Percentiles rank a stretch among this genome's conserved stretches.
phyloP scores from a whole-genome alignment of 257 asterid species.

The Solanum corneliomulleri region DNA sequence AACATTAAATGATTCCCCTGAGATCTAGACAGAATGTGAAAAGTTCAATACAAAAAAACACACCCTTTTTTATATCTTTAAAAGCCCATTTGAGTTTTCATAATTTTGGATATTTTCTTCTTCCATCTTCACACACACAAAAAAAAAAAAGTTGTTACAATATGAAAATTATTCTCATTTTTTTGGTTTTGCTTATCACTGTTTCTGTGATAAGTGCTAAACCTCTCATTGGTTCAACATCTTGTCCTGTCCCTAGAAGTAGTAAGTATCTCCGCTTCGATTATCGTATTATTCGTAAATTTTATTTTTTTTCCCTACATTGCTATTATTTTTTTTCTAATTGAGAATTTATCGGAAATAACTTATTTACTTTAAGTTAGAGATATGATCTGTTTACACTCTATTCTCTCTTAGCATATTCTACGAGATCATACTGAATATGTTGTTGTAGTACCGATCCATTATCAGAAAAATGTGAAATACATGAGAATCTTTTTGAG shows the following conservation, averaged over 20 bases:
- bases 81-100: background rate
- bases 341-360: too few relatives aligned
- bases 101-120: background rate
- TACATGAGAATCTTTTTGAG: rapidly evolving
- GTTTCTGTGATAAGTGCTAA: background rate
- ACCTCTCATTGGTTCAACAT: background rate
- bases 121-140: background rate
- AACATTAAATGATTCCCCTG: background rate
- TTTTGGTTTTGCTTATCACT: background rate
- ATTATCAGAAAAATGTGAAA: too few relatives aligned
- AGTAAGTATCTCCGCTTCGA: background rate
- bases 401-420: rapidly evolving
- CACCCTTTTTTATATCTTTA: background rate
- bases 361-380: rapidly evolving
- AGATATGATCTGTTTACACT: background rate
- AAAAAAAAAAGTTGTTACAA: background rate
- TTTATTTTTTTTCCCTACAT: background rate
- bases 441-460: background rate
- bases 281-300: background rate
- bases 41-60: background rate
- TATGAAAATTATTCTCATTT: background rate
- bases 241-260: background rate
- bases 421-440: too few relatives aligned
- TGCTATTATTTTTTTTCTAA: rapidly evolving
- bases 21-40: background rate